phyloP scores from a whole-genome alignment of 2,329 filamentous ascomycete species.

The Fusarium beomiforme region DNA sequence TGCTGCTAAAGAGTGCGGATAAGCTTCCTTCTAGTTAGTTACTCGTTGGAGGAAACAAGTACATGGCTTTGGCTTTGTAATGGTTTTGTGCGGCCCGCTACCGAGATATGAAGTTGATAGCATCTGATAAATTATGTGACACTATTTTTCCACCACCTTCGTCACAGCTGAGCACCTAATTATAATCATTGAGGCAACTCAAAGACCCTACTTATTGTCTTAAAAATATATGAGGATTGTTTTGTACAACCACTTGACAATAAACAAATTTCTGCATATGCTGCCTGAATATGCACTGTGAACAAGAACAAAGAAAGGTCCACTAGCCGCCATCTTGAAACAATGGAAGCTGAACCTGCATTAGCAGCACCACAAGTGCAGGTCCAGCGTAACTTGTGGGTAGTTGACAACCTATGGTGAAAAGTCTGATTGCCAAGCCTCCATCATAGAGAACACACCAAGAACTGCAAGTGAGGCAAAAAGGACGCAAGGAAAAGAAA shows the following conservation, averaged over 20 bases:
- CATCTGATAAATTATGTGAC: not conserved
- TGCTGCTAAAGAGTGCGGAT: not conserved
- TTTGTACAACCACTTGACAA: not conserved
- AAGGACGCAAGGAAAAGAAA: conserved; percentile 20
- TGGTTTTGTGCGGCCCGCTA: conserved; percentile 7
- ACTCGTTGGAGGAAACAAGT: not conserved
- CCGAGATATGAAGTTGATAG: conserved; percentile 5
- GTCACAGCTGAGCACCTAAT: conserved; percentile 4
- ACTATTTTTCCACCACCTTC: conserved; percentile 8
- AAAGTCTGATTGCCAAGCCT: conserved; percentile 5
- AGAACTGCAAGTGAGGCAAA: not conserved
- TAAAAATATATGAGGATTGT: not conserved
- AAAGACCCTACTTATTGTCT: not conserved
- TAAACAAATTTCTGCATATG: conserved; percentile 29
- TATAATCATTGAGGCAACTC: not conserved
- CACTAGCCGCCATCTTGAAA: conserved; percentile 32
- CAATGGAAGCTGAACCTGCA: conserved; percentile 32
- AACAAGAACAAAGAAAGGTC: not conserved
- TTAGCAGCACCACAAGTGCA: conserved; percentile 21
- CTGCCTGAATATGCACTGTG: not conserved
- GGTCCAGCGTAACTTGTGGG: conserved; percentile 26
- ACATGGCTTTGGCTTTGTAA: conserved; percentile 13
- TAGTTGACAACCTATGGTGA: conserved; percentile 32
- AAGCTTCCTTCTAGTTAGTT: conserved; percentile 17
- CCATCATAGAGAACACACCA: conserved; percentile 20